Evolutionary conservation across 2,329 filamentous ascomycete genomes (phyloP), one percentile per base, ranked within the genome.

Genomic region (Lecanicillium sp.): DNA sequence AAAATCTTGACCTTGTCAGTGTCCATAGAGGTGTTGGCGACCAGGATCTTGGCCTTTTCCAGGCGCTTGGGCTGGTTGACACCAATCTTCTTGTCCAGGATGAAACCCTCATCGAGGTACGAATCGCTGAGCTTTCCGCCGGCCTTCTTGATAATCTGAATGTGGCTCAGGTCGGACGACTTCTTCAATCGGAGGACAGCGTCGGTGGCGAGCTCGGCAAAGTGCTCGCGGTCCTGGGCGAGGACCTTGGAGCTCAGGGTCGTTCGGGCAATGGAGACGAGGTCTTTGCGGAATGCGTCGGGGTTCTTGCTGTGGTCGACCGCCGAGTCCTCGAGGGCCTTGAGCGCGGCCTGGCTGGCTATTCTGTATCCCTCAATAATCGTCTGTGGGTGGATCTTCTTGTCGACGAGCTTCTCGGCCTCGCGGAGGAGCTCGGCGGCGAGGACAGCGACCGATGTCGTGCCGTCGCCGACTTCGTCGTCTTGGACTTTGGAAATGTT

Each of bases 1-100:
- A 98, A 98, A 61, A 98, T 97, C 79, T 98, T 98, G 74, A 98
- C 88, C 78, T 98, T 98, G 73, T 98, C 93, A 29, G 93, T 98
- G 70, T 98, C 93, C 93, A 98, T 98, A 11, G 90, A 87, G 9
- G 93, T 98, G 73, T 98, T 98, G 55, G 93, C 93, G 19, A 98
- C 87, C 49, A 98, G 72, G 56, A 98, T 98, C 75, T 97, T 98
- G 56, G 91, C 93, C 67, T 98, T 97, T 68, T 97, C 91, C 61
- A 98, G 75, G 51, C 90, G 79, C 78, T 97, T 97, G 47, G 93
- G 93, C 70, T 98, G 93, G 75, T 97, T 97, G 50, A 97, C 91
- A 57, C 93, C 93, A 56, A 98, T 95, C 74, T 91, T 95, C 80
- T 98, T 98, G 74, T 98, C 93, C 47, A 98, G 75, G 62, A 98